Conservation (phyloP, 23 red algal species). For the Gracilaria gracilis region DNA sequence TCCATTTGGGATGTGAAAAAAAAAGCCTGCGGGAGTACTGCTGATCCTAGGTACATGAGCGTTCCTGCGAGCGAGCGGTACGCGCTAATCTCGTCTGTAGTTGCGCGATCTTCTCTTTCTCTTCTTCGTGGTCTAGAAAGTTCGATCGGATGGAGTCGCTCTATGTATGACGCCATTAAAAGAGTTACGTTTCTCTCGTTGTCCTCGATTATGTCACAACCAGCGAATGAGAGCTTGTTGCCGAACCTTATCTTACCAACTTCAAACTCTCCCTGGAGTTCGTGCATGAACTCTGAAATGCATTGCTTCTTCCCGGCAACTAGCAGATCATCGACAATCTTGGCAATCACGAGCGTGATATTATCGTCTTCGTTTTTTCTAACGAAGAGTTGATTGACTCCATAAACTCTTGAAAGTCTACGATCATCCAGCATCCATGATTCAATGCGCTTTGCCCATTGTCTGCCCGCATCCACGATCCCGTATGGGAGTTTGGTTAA, state of each 20-base stretch:
- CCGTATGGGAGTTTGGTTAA: conserved; percentile 42
- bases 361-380: background rate
- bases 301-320: background rate
- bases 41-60: conserved; percentile 16
- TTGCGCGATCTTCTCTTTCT: conserved; percentile 16
- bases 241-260: background rate
- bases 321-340: conserved; percentile 41
- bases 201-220: conserved; percentile 35
- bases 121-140: conserved; percentile 10
- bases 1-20: conserved; percentile 16
- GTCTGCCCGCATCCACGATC: conserved; percentile 41
- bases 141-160: conserved; percentile 28
- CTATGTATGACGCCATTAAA: conserved; percentile 17
- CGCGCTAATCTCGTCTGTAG: background rate
- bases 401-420: conserved; percentile 6
- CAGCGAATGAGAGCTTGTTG: background rate
- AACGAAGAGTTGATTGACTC: conserved; percentile 13
- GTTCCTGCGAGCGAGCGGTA: conserved; percentile 35
- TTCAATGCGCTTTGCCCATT: conserved; percentile 48
- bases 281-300: background rate
- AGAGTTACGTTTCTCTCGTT: conserved; percentile 10
- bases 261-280: conserved; percentile 4
- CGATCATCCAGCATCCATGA: conserved; percentile 16
- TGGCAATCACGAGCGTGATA: background rate
- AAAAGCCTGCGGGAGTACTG: conserved; percentile 12